Conservation (phyloP, 768 basidiomycete species). For the Russula olivacea region DNA sequence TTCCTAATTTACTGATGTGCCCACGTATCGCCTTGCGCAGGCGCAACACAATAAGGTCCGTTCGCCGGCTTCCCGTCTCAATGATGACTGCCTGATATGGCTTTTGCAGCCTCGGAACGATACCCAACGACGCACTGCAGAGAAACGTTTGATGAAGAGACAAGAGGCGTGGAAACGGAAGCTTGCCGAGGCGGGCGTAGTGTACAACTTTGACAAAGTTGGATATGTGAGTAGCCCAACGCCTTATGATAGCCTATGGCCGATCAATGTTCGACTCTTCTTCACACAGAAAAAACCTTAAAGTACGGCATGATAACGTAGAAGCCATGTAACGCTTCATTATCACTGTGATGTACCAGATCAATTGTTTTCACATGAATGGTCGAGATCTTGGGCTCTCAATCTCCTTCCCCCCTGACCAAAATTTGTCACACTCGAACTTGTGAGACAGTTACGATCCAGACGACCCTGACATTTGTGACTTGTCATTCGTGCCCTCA, state of each 20-base stretch:
- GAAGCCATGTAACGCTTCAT: not conserved
- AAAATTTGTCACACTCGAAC: not conserved
- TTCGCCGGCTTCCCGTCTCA: not conserved
- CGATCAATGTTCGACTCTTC: not conserved
- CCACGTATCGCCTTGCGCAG: constrained; percentile 63
- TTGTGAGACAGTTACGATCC: not conserved
- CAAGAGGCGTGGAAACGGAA: constrained; percentile 75
- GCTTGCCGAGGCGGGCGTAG: constrained; percentile 74
- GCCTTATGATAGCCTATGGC: not conserved
- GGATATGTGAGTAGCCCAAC: constrained; percentile 62
- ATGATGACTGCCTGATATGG: not conserved
- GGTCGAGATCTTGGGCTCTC: not conserved
- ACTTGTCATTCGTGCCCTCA: not conserved
- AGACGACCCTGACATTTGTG: not conserved
- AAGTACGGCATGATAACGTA: constrained; percentile 17
- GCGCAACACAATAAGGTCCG: constrained; percentile 77
- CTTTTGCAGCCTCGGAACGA: constrained; percentile 60
- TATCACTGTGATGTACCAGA: not conserved
- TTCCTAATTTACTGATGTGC: too few relatives aligned
- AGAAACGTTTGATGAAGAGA: constrained; percentile 65
- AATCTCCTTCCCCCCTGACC: not conserved
- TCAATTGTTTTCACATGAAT: not conserved
- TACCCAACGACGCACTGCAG: constrained; percentile 57
- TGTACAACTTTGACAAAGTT: constrained; percentile 76
- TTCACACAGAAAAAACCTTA: constrained; percentile 38